These are phyloP conservation scores for Trypanosomatidae sp. DNA, from an alignment of 208 protist genomes.

Conservation along the genomic window DNA sequence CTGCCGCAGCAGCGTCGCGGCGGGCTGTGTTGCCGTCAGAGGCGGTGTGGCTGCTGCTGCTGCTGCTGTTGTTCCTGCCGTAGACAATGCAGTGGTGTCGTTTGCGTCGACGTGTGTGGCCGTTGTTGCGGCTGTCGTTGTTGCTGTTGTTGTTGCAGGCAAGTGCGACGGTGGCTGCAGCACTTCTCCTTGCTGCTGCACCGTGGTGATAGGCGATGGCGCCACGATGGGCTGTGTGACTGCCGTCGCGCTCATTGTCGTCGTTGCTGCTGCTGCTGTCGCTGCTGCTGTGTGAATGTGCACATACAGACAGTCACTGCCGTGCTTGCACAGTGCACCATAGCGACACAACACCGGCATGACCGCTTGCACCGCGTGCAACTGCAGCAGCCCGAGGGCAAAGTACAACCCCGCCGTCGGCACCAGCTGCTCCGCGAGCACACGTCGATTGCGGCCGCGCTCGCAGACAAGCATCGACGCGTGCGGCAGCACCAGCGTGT, in stretches of 20 bases:
- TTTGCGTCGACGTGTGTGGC: too few relatives aligned
- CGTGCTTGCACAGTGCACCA: slow-evolving; percentile 41
- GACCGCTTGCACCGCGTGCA: slow-evolving; percentile 35
- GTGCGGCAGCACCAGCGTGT: slow-evolving; percentile 19
- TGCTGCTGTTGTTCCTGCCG: background rate
- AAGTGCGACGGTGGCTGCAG: too few relatives aligned
- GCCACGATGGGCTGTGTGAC: slow-evolving; percentile 6
- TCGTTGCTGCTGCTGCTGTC: background rate
- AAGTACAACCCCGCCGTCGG: slow-evolving; percentile 75
- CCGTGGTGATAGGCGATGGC: too few relatives aligned
- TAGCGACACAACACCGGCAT: slow-evolving; percentile 70
- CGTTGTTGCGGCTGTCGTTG: too few relatives aligned
- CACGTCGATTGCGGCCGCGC: slow-evolving; percentile 15
- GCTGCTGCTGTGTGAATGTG: too few relatives aligned
- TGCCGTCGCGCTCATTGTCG: background rate
- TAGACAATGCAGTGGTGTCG: too few relatives aligned
- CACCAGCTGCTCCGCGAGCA: slow-evolving; percentile 17
- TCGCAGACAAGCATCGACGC: slow-evolving; percentile 12
- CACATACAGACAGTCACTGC: slow-evolving; percentile 60
- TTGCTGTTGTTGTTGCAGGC: too few relatives aligned
- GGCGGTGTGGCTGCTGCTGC: background rate
- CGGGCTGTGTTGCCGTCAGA: slow-evolving; percentile 2
- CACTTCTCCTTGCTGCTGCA: too few relatives aligned
- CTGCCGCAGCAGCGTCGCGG: slow-evolving; percentile 5
- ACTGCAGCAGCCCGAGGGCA: slow-evolving; percentile 34